Evolutionary conservation across 2,329 filamentous ascomycete genomes (phyloP), one percentile per base, ranked within the genome.

Genomic region (Fusarium tuaranense): DNA sequence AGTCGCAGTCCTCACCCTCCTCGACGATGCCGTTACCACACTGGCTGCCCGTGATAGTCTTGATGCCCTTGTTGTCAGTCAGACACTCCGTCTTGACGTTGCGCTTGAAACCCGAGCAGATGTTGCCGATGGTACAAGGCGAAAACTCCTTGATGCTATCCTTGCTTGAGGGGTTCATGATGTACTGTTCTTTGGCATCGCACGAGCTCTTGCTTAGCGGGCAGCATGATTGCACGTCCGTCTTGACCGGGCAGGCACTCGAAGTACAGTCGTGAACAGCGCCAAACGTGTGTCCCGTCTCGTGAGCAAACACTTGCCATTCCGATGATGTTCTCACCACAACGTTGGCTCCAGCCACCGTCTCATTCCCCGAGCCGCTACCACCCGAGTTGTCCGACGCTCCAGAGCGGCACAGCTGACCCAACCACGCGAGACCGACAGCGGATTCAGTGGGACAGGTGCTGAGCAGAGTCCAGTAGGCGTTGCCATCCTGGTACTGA

Each of bases 1-100:
- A 99, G 83, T 99, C 97, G 83, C 97, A 99, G 63, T 99, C 93
- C 84, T 99, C 97, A 73, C 95, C 97, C 20, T 89, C 87, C 84
- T 98, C 97, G 61, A 99, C 97, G 75, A 99, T 98, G 64, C 97
- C 97, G 83, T 99, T 99, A 68, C 97, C 97, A 83, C 97, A 99
- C 80, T 95, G 92, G 77, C 92, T 93, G 65, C 93, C 94, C 0
- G 92, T 93, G 76, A 97, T 94, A 32, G 93, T 97, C 36, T 90
- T 89, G 57, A 99, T 91, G 74, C 94, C 92, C 76, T 90, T 91
- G 86, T 99, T 99, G 82, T 94, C 92, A n/a, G 91, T 92, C 51
- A 99, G 86, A 82, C 97, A 99, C 30, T 81, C 84, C 0, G 91
- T 91, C 72, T 94, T 93, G 81, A 97, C 92, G 71, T 92, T 93